Percentiles rank a stretch among this genome's conserved stretches.
phyloP scores from a whole-genome alignment of 2,329 filamentous ascomycete species.

The Hansfordia pulvinata region DNA sequence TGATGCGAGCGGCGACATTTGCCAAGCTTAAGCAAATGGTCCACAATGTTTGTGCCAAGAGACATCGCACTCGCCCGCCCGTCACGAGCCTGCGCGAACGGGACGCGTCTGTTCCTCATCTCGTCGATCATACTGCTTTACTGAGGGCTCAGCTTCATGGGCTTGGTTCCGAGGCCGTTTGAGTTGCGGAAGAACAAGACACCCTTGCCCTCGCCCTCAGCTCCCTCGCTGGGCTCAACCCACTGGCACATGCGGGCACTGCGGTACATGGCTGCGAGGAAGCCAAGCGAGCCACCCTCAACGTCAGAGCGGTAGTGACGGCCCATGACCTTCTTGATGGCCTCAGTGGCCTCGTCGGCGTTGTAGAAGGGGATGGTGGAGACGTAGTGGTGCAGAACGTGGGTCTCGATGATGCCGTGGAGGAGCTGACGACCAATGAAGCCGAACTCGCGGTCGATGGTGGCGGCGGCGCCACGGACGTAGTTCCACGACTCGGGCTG shows the following conservation, averaged over 20 bases:
- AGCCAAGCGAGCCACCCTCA: conserved; percentile 63
- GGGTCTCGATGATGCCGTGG: conserved; percentile 95
- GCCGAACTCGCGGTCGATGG: conserved; percentile 93
- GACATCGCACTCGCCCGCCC: too few species aligned
- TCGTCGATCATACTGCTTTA: neutral
- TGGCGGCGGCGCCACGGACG: conserved; percentile 83
- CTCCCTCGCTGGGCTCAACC: conserved; percentile 83
- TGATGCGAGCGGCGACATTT: too few species aligned
- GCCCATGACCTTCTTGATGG: conserved; percentile 92
- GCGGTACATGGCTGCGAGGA: conserved; percentile 71
- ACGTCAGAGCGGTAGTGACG: conserved; percentile 82
- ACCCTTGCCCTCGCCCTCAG: conserved; percentile 66
- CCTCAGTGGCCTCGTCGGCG: conserved; percentile 85
- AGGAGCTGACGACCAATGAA: conserved; percentile 85
- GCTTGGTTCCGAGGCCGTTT: conserved; percentile 64
- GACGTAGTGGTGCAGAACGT: conserved; percentile 96
- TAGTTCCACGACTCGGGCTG: conserved; percentile 79
- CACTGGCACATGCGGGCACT: conserved; percentile 85
- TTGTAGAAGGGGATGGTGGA: conserved; percentile 95
- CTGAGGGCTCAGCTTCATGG: conserved; percentile 15
- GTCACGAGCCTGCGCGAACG: too few species aligned
- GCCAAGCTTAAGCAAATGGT: too few species aligned
- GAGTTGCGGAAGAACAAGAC: conserved; percentile 92
- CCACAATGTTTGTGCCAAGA: too few species aligned
- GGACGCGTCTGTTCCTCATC: conserved; percentile 3